Base-by-base conservation (phyloP, 2,329 filamentous ascomycete species). In the Ophiostoma sp. region DNA sequence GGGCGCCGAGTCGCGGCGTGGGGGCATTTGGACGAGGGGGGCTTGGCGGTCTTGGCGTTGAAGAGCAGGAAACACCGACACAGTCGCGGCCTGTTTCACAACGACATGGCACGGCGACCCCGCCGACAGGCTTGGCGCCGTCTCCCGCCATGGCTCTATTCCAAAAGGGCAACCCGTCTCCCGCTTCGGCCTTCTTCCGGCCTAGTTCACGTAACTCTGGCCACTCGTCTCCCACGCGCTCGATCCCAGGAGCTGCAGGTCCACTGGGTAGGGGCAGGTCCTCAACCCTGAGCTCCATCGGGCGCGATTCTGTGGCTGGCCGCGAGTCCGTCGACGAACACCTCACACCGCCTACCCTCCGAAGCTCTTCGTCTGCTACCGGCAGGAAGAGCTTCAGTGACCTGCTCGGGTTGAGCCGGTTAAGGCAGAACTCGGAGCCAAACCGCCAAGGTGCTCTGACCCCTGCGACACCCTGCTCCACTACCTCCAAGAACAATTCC, bases 321-420 rank as follows among this genome's bases (percentile, higher is more conserved):
- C 89, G 91, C 2, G 87, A 89, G 71, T 93, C 91, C 0, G 90
- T 90, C 71, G 93, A 94, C 75, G 89, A 92, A 45, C 89, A 91
- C 71, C 87, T 92, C 5, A 85, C 89, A 7, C 90, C 91, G 2
- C 90, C 90, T 3, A 88, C 88, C 31, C 82, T 90, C n/a, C 87
- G 94, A 70, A 95, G 90, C 6, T 97, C 95, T 0, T 93, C 92
- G 0, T 97, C 94, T 0, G 70, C 69, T 25, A 95, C 92, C n/a
- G 94, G 95, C 5, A 89, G 96, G 72, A 96, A 95, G 82, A 98
- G 95, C 82, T 94, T 99, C 78, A 94, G 95, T 71, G 96, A 97
- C 77, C 85, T 98, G 25, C 90, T 99, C 78, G 91, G 90, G 17
- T 84, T 98, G 25, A 88, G 90, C 75, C 89, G 95, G 75, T 87